Conservation (phyloP, 1,284 basidiomycete species). For the Pyrrhoderma lamaoense region DNA sequence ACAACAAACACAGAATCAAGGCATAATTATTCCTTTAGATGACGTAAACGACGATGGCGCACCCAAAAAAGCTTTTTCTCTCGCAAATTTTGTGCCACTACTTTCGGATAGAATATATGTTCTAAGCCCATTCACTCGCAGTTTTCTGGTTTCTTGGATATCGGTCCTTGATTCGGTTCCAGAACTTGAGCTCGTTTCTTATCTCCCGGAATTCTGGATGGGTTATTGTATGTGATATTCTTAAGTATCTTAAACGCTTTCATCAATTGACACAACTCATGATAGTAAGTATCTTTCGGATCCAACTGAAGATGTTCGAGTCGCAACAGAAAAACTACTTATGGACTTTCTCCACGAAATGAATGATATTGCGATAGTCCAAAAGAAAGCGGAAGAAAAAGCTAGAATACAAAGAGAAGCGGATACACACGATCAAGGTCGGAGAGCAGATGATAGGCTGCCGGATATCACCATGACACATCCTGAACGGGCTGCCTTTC, state of each 20-base stretch:
- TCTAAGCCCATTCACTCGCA: conserved; percentile 91
- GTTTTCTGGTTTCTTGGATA: conserved; percentile 96
- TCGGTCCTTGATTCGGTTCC: conserved; percentile 94
- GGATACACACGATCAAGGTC: conserved; percentile 35
- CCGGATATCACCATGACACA: conserved; percentile 44
- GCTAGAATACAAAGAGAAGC: conserved; percentile 34
- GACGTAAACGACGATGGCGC: conserved; percentile 36
- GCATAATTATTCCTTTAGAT: conserved; percentile 59
- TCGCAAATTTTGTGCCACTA: conserved; percentile 92
- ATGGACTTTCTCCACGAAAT: conserved; percentile 94
- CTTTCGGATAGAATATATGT: conserved; percentile 92
- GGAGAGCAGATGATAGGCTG: conserved; percentile 36
- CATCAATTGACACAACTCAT: conserved; percentile 8
- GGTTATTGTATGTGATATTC: conserved; percentile 65
- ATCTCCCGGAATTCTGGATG: conserved; percentile 94
- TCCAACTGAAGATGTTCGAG: conserved; percentile 88
- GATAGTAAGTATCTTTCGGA: conserved; percentile 90
- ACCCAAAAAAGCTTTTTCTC: conserved; percentile 82
- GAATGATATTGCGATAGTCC: conserved; percentile 72
- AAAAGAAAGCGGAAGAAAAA: conserved; percentile 54
- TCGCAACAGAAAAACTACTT: conserved; percentile 86
- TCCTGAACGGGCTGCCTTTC: conserved; percentile 40
- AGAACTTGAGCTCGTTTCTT: conserved; percentile 90
- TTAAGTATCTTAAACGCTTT: conserved; percentile 1
- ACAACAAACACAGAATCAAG: conserved; percentile 34